Conservation (phyloP, 83 land plant genomes). For the Thuja plicata region DNA sequence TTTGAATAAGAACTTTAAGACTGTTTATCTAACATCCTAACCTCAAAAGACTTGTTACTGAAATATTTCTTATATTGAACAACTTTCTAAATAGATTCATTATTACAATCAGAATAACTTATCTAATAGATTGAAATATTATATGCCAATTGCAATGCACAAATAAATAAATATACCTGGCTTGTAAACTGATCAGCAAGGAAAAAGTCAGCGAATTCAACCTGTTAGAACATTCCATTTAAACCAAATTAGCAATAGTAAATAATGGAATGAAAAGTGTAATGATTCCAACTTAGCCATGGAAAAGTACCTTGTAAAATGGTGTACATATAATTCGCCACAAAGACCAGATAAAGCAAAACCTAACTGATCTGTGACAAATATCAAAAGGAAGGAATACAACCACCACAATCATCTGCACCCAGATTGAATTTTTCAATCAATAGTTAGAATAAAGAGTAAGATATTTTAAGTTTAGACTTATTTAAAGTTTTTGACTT, state of each 20-base stretch:
- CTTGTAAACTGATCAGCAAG: conserved; percentile 34
- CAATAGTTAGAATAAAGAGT: neutral
- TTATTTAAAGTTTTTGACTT: too few relatives aligned
- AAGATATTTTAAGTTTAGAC: too few relatives aligned
- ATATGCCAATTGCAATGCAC: neutral
- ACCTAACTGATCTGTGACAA: conserved; percentile 18
- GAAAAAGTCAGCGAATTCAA: conserved; percentile 24
- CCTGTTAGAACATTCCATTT: conserved; percentile 2
- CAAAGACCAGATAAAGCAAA: conserved; percentile 6
- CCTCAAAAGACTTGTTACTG: too few relatives aligned
- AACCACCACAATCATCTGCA: conserved; percentile 15
- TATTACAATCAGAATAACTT: too few relatives aligned
- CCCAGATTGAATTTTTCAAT: neutral
- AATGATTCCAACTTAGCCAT: neutral
- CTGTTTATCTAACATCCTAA: too few relatives aligned
- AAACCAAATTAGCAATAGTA: neutral
- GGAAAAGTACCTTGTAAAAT: conserved; percentile 20
- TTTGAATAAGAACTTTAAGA: too few relatives aligned
- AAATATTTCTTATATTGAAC: too few relatives aligned
- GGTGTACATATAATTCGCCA: conserved; percentile 22
- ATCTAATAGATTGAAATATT: too few relatives aligned
- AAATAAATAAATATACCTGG: conserved; percentile 14
- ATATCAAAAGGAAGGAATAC: conserved; percentile 22
- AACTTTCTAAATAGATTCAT: too few relatives aligned
- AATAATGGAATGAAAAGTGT: neutral